Evolutionary conservation across 1,284 basidiomycete genomes (phyloP), one percentile per base, ranked within the genome.

Genomic region (Coniferiporia sulphurascens): DNA sequence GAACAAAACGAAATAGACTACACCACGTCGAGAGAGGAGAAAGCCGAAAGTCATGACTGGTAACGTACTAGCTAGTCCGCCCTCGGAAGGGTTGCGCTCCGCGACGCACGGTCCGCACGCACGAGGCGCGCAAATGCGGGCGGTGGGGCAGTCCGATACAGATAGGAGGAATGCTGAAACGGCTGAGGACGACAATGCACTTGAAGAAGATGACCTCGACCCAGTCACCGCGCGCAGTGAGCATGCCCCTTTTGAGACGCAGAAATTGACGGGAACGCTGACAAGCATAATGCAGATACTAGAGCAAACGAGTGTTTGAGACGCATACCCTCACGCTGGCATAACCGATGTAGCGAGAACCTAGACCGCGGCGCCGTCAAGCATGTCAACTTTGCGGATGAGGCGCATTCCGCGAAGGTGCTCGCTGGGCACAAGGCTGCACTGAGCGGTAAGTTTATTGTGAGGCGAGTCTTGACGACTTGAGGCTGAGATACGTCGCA

Each of bases 361-460:
- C 61, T 63, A 64, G 8, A 12, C 55, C 69, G 72, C 51, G 66
- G 66, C 27, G 64, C 70, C 0, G 67, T 67, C 1, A 68, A 63
- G 44, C 56, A 52, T 27, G 56, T 58, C 15, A 15, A 22, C 3
- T 66, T 72, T 19, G 66, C 61, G 3, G 71, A 76, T 35, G 72
- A 74, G 36, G 71, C 79, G 63, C 78, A 79, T 53, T 56, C 69
- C 58, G 72, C 61, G 1, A 71, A 72, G 52, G 74, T 80, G 35
- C 62, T 78, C 17, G 78, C 71, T 9, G 78, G 80, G 6, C 80
- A 81, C 67, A 82, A 80, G 61, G 77, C 79, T 43, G 74, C 80
- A 4, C 64, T 81, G 8, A 70, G 70, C 52, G 81, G 78, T 79
- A 61, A 54, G 76, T 72, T 36, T 34, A 45, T 36, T 5, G 35